Conservation (phyloP, 2,329 filamentous ascomycete species). For the Xylaria sp. region DNA sequence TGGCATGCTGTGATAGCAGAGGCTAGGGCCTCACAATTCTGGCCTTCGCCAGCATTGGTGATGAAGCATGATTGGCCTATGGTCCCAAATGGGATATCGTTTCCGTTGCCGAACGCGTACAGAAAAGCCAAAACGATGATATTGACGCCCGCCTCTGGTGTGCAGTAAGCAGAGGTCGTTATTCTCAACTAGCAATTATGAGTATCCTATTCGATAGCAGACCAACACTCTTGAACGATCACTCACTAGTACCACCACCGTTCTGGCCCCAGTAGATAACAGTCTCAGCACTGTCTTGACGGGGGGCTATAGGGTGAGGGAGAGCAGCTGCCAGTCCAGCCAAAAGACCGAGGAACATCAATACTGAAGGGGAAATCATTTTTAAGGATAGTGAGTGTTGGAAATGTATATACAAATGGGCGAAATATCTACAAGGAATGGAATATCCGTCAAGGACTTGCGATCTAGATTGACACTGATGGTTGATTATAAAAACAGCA, state of each 20-base stretch:
- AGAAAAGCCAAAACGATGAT: constrained; percentile 52
- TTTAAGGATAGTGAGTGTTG: constrained; percentile 24
- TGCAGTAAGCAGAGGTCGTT: constrained; percentile 49
- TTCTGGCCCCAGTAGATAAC: constrained; percentile 44
- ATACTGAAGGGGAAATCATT: constrained; percentile 32
- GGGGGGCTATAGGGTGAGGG: constrained; percentile 25
- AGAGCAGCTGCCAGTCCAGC: constrained; percentile 31
- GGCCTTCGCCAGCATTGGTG: constrained; percentile 41
- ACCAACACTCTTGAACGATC: not conserved
- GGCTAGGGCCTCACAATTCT: constrained; percentile 47
- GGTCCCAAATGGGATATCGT: constrained; percentile 46
- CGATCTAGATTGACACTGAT: constrained; percentile 24
- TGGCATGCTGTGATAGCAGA: constrained; percentile 51
- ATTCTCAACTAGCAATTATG: constrained; percentile 37
- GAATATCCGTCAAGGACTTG: constrained; percentile 32
- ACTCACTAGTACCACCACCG: constrained; percentile 38
- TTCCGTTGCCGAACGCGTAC: constrained; percentile 46
- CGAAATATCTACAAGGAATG: constrained; percentile 31
- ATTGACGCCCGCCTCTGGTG: constrained; percentile 46
- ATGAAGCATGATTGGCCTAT: constrained; percentile 49
- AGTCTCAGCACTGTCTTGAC: constrained; percentile 38
- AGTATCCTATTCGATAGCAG: not conserved
- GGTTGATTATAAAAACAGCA: constrained; percentile 13
- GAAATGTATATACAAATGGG: constrained; percentile 29
- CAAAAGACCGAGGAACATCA: constrained; percentile 28